These are phyloP conservation scores for Rhizopogon vinicolor DNA, from an alignment of 768 basidiomycete species.

Conservation along the genomic window DNA sequence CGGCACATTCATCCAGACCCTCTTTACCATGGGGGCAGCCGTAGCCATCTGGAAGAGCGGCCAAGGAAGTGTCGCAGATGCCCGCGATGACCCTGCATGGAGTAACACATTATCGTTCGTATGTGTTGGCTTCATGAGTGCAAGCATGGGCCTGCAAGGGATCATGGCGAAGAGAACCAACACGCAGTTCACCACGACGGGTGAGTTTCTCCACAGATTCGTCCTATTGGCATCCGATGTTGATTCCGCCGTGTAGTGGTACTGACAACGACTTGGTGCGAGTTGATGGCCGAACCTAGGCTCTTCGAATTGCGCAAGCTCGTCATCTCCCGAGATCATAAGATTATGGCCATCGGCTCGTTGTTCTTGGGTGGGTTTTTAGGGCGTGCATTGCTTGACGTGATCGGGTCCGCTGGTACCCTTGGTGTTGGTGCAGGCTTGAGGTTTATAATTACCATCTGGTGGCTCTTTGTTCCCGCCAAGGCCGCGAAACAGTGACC, in stretches of 20 bases:
- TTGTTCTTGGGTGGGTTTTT: conserved; percentile 72
- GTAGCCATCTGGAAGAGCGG: conserved; percentile 66
- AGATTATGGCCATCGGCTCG: conserved; percentile 51
- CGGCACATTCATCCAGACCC: conserved; percentile 65
- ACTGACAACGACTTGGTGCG: conserved; percentile 82
- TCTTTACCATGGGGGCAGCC: conserved; percentile 70
- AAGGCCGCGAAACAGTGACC: neutral
- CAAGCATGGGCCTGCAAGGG: conserved; percentile 75
- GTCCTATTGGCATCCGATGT: neutral
- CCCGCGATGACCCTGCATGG: conserved; percentile 63
- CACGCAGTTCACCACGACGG: conserved; percentile 70
- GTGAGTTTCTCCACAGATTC: conserved; percentile 33
- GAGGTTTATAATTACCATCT: conserved; percentile 51
- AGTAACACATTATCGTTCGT: conserved; percentile 58
- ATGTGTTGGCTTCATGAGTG: conserved; percentile 72
- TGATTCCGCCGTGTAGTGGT: conserved; percentile 43
- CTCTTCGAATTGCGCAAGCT: conserved; percentile 51
- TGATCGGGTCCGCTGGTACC: conserved; percentile 52
- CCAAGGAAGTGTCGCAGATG: conserved; percentile 45
- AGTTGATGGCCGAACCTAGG: conserved; percentile 71
- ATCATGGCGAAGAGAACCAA: conserved; percentile 74
- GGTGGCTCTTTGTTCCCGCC: conserved; percentile 57
- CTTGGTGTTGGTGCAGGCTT: conserved; percentile 63
- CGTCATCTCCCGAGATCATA: conserved; percentile 62
- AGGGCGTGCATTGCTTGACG: conserved; percentile 50